Conservation (phyloP, 495 filamentous ascomycete genomes). For the Penicillium lividum region DNA sequence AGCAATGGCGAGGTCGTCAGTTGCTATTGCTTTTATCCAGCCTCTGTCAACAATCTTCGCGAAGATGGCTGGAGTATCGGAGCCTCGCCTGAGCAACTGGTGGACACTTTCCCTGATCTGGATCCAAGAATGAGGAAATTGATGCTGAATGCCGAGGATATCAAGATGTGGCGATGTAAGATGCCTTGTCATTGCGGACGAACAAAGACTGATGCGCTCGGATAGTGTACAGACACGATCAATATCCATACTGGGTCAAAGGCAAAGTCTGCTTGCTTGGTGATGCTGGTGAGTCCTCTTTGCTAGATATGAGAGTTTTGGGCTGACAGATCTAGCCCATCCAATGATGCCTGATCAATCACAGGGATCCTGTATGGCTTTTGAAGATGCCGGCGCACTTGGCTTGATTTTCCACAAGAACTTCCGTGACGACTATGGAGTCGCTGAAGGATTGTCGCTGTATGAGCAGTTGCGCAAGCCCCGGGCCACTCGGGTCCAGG, state of each 20-base stretch:
- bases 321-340: slow-evolving; percentile 32
- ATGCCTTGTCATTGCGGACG: not conserved
- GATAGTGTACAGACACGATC: slow-evolving; percentile 29
- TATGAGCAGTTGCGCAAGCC: slow-evolving; percentile 45
- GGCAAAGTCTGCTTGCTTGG: slow-evolving; percentile 32
- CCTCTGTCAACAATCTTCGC: slow-evolving; percentile 23
- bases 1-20: slow-evolving; percentile 30
- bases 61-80: slow-evolving; percentile 34
- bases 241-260: slow-evolving; percentile 30
- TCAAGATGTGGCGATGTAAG: slow-evolving; percentile 35
- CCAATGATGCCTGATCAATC: slow-evolving; percentile 53
- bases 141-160: slow-evolving; percentile 32
- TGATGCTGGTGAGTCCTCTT: slow-evolving; percentile 25
- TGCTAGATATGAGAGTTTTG: not conserved
- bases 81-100: slow-evolving; percentile 26
- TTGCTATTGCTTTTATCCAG: slow-evolving; percentile 33
- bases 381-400: slow-evolving; percentile 42
- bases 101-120: slow-evolving; percentile 28
- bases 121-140: slow-evolving; percentile 28
- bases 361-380: slow-evolving; percentile 41
- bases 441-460: slow-evolving; percentile 30
- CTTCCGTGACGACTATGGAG: slow-evolving; percentile 26
- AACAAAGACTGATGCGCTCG: not conserved
- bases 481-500: slow-evolving; percentile 42
- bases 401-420: slow-evolving; percentile 36